These are phyloP conservation scores for Entoloma clypeatum DNA, from an alignment of 1,284 basidiomycete genomes.

Conservation along the genomic window DNA sequence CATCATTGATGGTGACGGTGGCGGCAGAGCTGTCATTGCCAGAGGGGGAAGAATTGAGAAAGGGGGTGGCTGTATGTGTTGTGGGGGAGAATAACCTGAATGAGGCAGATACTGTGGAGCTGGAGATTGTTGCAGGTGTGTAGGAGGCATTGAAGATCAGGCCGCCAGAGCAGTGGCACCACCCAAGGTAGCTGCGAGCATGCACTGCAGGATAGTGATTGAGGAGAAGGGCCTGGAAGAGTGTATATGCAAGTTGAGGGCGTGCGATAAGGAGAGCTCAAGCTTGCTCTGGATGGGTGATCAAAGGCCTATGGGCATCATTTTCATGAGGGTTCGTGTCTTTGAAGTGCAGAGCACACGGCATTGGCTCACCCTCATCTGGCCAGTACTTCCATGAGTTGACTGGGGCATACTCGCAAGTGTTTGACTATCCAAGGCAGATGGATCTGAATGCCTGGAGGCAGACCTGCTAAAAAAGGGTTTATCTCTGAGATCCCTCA, in stretches of 20 bases:
- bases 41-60: slow-evolving; percentile 31
- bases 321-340: slow-evolving; percentile 4
- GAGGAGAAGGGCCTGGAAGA: slow-evolving; percentile 93
- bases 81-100: slow-evolving; percentile 33
- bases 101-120: slow-evolving; percentile 32
- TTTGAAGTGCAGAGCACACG: not conserved
- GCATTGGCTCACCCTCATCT: slow-evolving; percentile 84
- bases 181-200: slow-evolving; percentile 49
- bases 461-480: slow-evolving; percentile 63
- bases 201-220: slow-evolving; percentile 77
- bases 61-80: slow-evolving; percentile 35
- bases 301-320: slow-evolving; percentile 65
- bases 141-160: slow-evolving; percentile 20
- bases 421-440: slow-evolving; percentile 80
- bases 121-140: slow-evolving; percentile 26
- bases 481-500: slow-evolving; percentile 38
- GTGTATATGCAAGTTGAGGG: slow-evolving; percentile 93
- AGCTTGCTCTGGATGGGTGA: slow-evolving; percentile 90
- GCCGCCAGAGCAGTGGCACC: slow-evolving; percentile 24
- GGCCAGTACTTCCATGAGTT: slow-evolving; percentile 95
- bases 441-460: slow-evolving; percentile 75
- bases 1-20: slow-evolving; percentile 30
- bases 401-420: slow-evolving; percentile 81
- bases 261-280: slow-evolving; percentile 74
- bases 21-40: slow-evolving; percentile 27